Conservation (phyloP, 495 filamentous ascomycete species). For the Rostrohypoxylon terebratum region DNA sequence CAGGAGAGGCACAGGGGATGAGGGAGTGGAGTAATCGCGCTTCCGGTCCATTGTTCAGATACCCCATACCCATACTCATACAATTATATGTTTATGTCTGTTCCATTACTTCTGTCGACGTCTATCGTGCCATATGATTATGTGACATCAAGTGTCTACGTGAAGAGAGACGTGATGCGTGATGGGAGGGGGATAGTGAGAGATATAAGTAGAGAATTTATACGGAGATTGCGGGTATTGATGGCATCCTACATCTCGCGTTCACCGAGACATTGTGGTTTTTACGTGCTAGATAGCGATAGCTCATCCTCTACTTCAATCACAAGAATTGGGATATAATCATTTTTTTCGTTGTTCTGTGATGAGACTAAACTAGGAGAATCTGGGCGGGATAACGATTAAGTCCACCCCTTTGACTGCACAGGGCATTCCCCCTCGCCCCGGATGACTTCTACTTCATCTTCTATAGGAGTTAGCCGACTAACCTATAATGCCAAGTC, state of each 20-base stretch:
- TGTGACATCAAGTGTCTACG: neutral
- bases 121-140: neutral
- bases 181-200: constrained; percentile 1
- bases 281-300: no score
- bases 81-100: neutral
- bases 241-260: neutral
- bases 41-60: constrained; percentile 35
- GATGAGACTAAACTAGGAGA: constrained; percentile 48
- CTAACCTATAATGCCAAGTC: constrained; percentile 26
- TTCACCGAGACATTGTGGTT: no score
- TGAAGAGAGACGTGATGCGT: neutral
- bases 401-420: constrained; percentile 68
- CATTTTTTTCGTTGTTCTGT: constrained; percentile 19
- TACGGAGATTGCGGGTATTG: no score
- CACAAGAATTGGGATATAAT: neutral
- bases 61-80: constrained; percentile 28
- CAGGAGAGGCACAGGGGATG: neutral
- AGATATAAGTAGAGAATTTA: neutral
- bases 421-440: constrained; percentile 92
- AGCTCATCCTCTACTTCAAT: no score
- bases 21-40: constrained; percentile 18
- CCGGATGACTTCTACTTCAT: neutral
- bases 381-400: constrained; percentile 62
- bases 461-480: constrained; percentile 57
- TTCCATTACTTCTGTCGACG: neutral